Conservation (phyloP, 768 basidiomycete species). For the Rhodotorula sphaerocarpa region DNA sequence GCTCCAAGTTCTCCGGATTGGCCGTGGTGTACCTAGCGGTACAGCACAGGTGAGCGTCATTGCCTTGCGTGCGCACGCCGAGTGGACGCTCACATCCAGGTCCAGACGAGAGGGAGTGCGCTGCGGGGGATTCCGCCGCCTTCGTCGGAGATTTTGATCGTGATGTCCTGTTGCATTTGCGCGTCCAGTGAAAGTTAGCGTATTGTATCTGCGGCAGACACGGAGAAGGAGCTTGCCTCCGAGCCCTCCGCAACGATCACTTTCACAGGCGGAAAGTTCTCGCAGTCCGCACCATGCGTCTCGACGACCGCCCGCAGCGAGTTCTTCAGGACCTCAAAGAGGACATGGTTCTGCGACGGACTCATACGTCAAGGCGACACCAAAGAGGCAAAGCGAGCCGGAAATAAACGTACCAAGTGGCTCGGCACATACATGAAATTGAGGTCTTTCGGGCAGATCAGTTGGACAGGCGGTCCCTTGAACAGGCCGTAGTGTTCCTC, state of each 20-base stretch:
- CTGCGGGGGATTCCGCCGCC: constrained; percentile 82
- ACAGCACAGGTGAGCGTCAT: too few relatives aligned
- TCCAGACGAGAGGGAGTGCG: constrained; percentile 93
- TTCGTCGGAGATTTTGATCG: constrained; percentile 97
- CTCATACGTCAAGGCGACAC: neutral
- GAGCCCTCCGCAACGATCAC: constrained; percentile 93
- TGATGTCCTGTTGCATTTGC: constrained; percentile 59
- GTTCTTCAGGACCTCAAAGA: constrained; percentile 95
- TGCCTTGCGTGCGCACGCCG: too few relatives aligned
- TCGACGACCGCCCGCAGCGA: constrained; percentile 94
- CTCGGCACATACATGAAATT: constrained; percentile 92
- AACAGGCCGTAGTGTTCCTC: constrained; percentile 93
- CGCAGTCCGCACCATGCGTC: constrained; percentile 71
- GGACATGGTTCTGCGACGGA: constrained; percentile 57
- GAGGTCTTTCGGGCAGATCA: constrained; percentile 81
- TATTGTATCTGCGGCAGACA: neutral
- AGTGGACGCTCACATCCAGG: constrained; percentile 73
- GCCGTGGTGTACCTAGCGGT: constrained; percentile 40
- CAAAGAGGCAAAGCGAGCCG: neutral
- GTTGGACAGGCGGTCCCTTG: constrained; percentile 88
- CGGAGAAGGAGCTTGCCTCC: constrained; percentile 46
- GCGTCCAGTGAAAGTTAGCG: neutral
- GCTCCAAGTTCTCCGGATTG: constrained; percentile 36
- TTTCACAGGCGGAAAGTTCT: constrained; percentile 82
- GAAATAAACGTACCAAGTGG: constrained; percentile 53